Percentiles rank a stretch among this genome's conserved stretches.
Conservation (phyloP, 1,284 basidiomycete genomes). For the Trichosporon faecale region DNA sequence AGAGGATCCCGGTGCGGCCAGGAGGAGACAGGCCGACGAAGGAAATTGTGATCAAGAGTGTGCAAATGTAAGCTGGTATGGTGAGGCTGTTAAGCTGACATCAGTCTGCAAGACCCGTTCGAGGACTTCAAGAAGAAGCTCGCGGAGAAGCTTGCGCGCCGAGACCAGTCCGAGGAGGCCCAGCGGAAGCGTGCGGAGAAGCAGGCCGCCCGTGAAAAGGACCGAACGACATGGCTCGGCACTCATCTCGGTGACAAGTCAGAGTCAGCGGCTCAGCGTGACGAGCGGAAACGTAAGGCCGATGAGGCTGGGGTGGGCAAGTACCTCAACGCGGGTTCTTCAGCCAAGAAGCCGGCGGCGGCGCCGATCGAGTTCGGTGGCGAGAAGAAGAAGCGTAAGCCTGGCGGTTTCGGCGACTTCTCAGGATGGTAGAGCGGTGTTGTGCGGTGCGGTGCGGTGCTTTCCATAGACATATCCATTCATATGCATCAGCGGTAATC, state of each 20-base stretch:
- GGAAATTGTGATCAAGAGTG: conserved; percentile 60
- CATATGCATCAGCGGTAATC: neutral
- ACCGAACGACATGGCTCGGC: conserved; percentile 54
- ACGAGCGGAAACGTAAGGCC: conserved; percentile 39
- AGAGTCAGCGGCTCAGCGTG: conserved; percentile 34
- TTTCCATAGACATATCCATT: neutral
- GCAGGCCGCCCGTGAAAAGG: conserved; percentile 52
- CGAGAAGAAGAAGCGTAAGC: conserved; percentile 52
- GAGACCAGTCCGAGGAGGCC: conserved; percentile 48
- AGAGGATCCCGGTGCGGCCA: conserved; percentile 72
- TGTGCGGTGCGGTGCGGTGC: too few relatives aligned
- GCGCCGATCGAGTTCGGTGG: conserved; percentile 37
- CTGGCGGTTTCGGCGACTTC: conserved; percentile 54
- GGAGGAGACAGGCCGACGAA: conserved; percentile 83
- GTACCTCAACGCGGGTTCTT: conserved; percentile 41
- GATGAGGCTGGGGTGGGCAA: conserved; percentile 51
- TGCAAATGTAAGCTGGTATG: conserved; percentile 43
- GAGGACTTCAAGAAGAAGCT: conserved; percentile 52
- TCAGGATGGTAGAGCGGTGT: conserved; percentile 40
- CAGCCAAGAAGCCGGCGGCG: conserved; percentile 1
- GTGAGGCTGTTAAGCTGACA: neutral
- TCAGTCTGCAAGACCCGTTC: conserved; percentile 54
- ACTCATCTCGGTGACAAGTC: conserved; percentile 51
- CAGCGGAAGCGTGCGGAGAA: conserved; percentile 40
- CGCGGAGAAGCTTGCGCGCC: conserved; percentile 45